Base-by-base conservation (phyloP, 2,329 filamentous ascomycete genomes). In the Fusarium compactum region DNA sequence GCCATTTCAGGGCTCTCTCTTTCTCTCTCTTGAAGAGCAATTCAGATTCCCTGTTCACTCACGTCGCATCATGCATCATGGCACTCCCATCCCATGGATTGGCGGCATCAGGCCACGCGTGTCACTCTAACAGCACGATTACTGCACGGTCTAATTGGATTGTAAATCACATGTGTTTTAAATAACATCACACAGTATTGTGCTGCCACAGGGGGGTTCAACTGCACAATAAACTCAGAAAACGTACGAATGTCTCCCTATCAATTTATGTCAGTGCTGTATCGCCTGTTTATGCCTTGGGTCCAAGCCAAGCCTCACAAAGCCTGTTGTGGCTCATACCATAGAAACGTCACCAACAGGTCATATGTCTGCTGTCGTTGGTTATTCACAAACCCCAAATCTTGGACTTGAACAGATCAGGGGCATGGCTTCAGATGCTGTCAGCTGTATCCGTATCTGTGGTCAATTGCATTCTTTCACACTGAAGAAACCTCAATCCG, bases 321-420 rank as follows among this genome's bases (percentile, higher is more conserved):
- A 58, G 61, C 70, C 66, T 67, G 43, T 54, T 62, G 47, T 60
- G 57, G 58, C 67, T 75, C 73, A 71, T 68, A 57, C 64, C 73
- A 75, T 67, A 16, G 58, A 64, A 68, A 62, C 73, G 73, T 75
- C 73, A 75, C 62, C 66, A 72, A 71, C 73, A 69, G 71, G 62
- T 70, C 69, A 75, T 75, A 29, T 46, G 30, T 50, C 59, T 74
- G 44, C 46, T 48, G 58, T 56, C 47, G 62, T 71, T 69, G 59
- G 51, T 41, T 53, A 55, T 25, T 12, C 18, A 45, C 44, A 40
- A 34, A 41, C 25, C 45, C 44, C 38, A 25, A 11, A 45, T 25
- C 11, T 50, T 8, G 12, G 20, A 12, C 40, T 50, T 24, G 40
- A 32, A 46, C 46, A 22, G 32, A 65, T 29, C n/a, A 30, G 45